Evolutionary conservation across 1,139 yeast genomes (phyloP).

Genomic region (Saccharomyces hybrid): DNA sequence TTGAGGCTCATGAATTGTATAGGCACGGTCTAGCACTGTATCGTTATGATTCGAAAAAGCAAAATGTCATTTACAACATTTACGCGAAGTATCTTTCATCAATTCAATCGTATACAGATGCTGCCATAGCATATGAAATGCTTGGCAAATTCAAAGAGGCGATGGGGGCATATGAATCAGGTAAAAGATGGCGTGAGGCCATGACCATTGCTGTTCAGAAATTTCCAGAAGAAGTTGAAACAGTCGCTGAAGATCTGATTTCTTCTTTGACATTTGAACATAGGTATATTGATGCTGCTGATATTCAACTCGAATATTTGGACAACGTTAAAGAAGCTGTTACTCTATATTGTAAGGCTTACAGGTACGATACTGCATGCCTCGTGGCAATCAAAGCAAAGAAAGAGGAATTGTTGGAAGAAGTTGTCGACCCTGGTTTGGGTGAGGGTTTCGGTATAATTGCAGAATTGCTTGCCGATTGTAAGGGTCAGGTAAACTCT

Average conservation of each 20-base stretch:
- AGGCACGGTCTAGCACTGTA: conserved; percentile 52
- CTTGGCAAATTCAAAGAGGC: conserved; percentile 54
- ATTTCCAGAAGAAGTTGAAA: conserved; percentile 35
- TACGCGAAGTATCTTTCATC: conserved; percentile 59
- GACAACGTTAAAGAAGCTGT: conserved; percentile 57
- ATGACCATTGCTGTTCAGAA: conserved; percentile 47
- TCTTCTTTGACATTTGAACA: conserved; percentile 59
- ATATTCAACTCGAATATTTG: conserved; percentile 58
- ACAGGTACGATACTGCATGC: conserved; percentile 69
- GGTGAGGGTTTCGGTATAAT: conserved; percentile 83
- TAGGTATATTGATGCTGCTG: conserved; percentile 77
- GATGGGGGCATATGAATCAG: conserved; percentile 57
- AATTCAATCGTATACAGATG: conserved; percentile 53
- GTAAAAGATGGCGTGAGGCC: conserved; percentile 83
- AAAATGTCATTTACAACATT: conserved; percentile 46
- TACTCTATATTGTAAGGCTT: conserved; percentile 64
- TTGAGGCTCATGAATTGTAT: conserved; percentile 65
- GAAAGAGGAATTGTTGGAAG: conserved; percentile 43
- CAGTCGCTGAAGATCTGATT: conserved; percentile 53
- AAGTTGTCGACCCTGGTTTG: conserved; percentile 62
- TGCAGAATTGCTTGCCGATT: conserved; percentile 87
- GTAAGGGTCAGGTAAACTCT: conserved; percentile 74
- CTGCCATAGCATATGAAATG: conserved; percentile 73
- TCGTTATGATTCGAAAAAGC: conserved; percentile 50
- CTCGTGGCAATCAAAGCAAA: conserved; percentile 47